Percentiles rank a stretch among this genome's conserved stretches.
Evolutionary conservation across 306 rosid species (phyloP).

Genomic region (Acacia melanoxylon): DNA sequence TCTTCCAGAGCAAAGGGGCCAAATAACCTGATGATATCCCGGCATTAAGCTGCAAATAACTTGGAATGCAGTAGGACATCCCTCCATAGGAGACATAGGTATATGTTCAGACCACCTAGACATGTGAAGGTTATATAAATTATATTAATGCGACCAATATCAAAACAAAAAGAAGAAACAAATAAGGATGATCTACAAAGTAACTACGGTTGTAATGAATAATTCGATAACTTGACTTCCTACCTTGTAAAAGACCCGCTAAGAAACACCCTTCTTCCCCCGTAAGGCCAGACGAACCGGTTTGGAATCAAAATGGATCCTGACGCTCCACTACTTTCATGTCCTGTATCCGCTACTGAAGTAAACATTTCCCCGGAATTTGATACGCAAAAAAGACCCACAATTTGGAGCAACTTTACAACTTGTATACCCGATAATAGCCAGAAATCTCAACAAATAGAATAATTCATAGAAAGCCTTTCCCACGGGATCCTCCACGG

Average conservation of each 20-base stretch:
- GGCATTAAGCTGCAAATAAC: constrained; percentile 77
- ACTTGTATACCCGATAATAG: constrained; percentile 11
- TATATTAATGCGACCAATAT: constrained; percentile 26
- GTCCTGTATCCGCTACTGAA: constrained; percentile 49
- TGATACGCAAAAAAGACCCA: background rate
- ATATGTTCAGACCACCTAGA: constrained; percentile 68
- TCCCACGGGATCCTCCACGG: constrained; percentile 62
- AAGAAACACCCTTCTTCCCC: constrained; percentile 73
- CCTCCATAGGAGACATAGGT: constrained; percentile 80
- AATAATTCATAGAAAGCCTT: constrained; percentile 24
- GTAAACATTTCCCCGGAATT: constrained; percentile 62
- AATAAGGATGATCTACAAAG: constrained; percentile 8
- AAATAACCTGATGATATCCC: constrained; percentile 78
- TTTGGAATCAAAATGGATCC: constrained; percentile 59
- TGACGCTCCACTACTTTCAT: constrained; percentile 46
- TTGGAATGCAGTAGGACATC: constrained; percentile 74
- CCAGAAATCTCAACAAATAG: constrained; percentile 24
- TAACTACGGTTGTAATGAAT: background rate
- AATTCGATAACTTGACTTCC: background rate
- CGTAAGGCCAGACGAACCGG: constrained; percentile 74
- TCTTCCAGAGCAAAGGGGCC: constrained; percentile 24
- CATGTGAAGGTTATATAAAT: constrained; percentile 31
- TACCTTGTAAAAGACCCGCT: constrained; percentile 78
- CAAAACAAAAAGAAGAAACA: constrained; percentile 8
- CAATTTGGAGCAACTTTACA: constrained; percentile 23